phyloP scores from a whole-genome alignment of 495 filamentous ascomycete genomes.

The Haplographium delicatum region DNA sequence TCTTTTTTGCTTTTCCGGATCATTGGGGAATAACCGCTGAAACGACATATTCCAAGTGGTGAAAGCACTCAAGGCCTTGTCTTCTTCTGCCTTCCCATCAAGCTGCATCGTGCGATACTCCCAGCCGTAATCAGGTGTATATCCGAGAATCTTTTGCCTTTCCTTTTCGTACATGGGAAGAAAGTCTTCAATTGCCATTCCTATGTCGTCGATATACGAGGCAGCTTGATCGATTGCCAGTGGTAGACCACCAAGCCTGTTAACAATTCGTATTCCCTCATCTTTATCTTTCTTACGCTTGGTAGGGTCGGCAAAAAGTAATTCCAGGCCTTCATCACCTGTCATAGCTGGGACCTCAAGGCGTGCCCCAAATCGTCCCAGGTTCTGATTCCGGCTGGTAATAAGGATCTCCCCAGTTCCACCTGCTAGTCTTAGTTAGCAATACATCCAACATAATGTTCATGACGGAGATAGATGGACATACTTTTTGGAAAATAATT shows the following conservation, averaged over 20 bases:
- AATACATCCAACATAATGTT: too few species aligned
- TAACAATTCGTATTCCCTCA: background rate
- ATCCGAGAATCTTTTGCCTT: background rate
- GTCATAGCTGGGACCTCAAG: background rate
- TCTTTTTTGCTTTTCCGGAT: background rate
- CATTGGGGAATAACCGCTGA: background rate
- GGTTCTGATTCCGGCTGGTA: background rate
- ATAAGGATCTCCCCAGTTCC: background rate
- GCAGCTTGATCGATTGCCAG: background rate
- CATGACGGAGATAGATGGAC: too few species aligned
- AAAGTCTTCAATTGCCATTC: background rate
- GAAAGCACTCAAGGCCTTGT: conserved; percentile 2
- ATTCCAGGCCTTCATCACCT: background rate
- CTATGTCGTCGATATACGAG: background rate
- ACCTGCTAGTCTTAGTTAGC: background rate
- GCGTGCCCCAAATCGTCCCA: background rate
- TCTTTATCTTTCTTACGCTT: background rate
- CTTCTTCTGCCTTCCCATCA: background rate
- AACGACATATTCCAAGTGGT: conserved; percentile 4
- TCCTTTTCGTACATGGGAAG: background rate
- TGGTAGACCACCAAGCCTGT: background rate
- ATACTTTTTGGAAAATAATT: too few species aligned
- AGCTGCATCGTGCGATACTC: background rate
- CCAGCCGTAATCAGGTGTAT: background rate
- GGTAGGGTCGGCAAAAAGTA: background rate